Base-by-base conservation (phyloP, 345 rosid species). In the Cochlearia excelsa region DNA sequence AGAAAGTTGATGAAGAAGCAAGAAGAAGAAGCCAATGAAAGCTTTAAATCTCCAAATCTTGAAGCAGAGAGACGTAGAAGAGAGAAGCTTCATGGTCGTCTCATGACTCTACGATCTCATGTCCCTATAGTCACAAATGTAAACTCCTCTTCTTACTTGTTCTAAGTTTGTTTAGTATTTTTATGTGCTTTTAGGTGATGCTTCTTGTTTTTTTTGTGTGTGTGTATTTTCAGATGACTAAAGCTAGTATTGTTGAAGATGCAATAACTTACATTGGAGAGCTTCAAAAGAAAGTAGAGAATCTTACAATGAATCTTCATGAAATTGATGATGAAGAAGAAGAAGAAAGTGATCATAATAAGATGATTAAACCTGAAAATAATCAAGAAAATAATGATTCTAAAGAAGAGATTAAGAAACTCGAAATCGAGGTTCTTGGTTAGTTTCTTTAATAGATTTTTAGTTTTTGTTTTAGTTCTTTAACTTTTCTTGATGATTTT, bases 71-170 rank as follows among this genome's bases (percentile, higher is more conserved):
- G 99, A 64, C 75, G 74, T 39, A 74, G 99, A 70, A 75, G 97
- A 69, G 65, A 82, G 78, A 92, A 85, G 72, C 87, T 93, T 56
- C 84, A 81, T 42, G 79, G 68, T 37, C 77, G 94, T 39, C 91
- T 93, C 43, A 77, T 86, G 44, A 53, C 81, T 5, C 72, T 93
- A 9, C 88, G 99, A n/a, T 77, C 97, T 26, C 16, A 69, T 28
- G 97, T 93, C 64, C 97, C 99, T 2, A 80, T 68, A 23, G 88
- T 93, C 82, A 93, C 97, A 41, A 93, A 89, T 64, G 97, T 67
- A 75, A 66, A 2, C 56, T 47, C n/a, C n/a, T n/a, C n/a, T n/a
- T n/a, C 44, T 4, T 0, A 2, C 6, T 58, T 7, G 39, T 23
- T 10, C 23, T 26, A 2, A 11, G 27, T 33, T 9, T 47, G 5